Evolutionary conservation across 1,139 yeast genomes (phyloP).

Genomic region (Candida neerlandica): DNA sequence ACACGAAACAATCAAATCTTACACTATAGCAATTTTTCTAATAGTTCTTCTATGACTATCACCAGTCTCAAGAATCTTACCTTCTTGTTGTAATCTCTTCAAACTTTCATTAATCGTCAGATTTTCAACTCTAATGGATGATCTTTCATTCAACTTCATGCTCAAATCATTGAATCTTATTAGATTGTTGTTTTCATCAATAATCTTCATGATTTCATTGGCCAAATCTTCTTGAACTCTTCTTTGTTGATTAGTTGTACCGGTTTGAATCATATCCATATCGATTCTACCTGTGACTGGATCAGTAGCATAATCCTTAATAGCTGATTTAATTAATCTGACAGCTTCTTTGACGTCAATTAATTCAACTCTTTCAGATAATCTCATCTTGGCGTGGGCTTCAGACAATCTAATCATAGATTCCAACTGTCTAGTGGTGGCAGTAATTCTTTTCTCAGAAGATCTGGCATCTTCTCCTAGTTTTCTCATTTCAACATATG

Average conservation of each 20-base stretch:
- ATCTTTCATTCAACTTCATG: conserved; percentile 66
- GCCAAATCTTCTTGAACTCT: conserved; percentile 74
- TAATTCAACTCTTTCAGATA: conserved; percentile 68
- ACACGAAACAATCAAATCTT: conserved; percentile 2
- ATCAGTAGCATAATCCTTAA: conserved; percentile 97
- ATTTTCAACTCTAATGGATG: conserved; percentile 70
- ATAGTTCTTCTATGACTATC: conserved; percentile 73
- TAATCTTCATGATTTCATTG: conserved; percentile 54
- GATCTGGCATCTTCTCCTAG: conserved; percentile 89
- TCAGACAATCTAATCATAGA: conserved; percentile 93
- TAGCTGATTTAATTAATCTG: conserved; percentile 86
- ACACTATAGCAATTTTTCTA: conserved; percentile 44
- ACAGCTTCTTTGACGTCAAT: conserved; percentile 94
- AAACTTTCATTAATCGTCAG: conserved; percentile 69
- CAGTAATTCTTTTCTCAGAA: conserved; percentile 90
- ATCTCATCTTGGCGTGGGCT: conserved; percentile 97
- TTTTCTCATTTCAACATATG: conserved; percentile 92
- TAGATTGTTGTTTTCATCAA: conserved; percentile 45
- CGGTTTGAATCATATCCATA: conserved; percentile 96
- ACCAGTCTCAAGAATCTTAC: conserved; percentile 70
- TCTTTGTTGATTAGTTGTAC: conserved; percentile 88
- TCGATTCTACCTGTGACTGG: conserved; percentile 96
- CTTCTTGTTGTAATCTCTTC: conserved; percentile 74
- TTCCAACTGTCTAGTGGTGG: conserved; percentile 95
- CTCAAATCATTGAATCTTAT: conserved; percentile 66